These are phyloP conservation scores for Ustilago nuda DNA, from an alignment of 1,284 basidiomycete species.

Conservation along the genomic window DNA sequence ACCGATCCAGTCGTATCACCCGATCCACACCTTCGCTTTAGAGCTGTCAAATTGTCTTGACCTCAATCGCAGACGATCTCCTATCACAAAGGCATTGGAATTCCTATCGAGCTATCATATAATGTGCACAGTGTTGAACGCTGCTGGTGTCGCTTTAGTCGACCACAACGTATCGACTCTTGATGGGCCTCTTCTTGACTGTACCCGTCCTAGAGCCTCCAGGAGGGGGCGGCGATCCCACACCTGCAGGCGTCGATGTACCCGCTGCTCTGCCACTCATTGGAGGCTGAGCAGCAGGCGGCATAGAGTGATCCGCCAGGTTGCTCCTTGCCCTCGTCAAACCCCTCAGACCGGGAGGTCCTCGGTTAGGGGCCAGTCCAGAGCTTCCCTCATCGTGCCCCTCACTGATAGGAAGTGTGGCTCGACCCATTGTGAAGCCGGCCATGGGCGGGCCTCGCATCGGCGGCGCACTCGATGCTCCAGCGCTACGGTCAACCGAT, in stretches of 20 bases:
- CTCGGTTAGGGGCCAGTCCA: constrained; percentile 24
- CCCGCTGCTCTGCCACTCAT: constrained; percentile 26
- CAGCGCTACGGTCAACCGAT: constrained; percentile 29
- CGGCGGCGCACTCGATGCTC: constrained; percentile 36
- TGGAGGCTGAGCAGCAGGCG: constrained; percentile 56
- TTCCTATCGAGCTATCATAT: background rate
- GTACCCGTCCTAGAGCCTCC: constrained; percentile 39
- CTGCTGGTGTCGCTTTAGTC: constrained; percentile 34
- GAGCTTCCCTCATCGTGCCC: constrained; percentile 37
- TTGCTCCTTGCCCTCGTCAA: constrained; percentile 54
- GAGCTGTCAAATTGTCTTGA: too few species aligned
- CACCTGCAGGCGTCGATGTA: constrained; percentile 24
- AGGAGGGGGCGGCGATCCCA: constrained; percentile 44
- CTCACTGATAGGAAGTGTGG: constrained; percentile 52
- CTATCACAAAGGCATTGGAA: constrained; percentile 1
- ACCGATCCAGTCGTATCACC: background rate
- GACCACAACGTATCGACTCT: constrained; percentile 65
- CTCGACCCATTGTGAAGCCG: constrained; percentile 20
- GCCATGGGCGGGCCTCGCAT: constrained; percentile 28
- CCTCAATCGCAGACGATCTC: background rate
- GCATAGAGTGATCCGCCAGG: constrained; percentile 57
- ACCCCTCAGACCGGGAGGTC: constrained; percentile 29
- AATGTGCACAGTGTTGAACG: background rate
- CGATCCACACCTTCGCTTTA: background rate
- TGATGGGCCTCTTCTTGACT: constrained; percentile 66